Conservation (phyloP, 257 asterid genomes). For the Solanum piurae region DNA sequence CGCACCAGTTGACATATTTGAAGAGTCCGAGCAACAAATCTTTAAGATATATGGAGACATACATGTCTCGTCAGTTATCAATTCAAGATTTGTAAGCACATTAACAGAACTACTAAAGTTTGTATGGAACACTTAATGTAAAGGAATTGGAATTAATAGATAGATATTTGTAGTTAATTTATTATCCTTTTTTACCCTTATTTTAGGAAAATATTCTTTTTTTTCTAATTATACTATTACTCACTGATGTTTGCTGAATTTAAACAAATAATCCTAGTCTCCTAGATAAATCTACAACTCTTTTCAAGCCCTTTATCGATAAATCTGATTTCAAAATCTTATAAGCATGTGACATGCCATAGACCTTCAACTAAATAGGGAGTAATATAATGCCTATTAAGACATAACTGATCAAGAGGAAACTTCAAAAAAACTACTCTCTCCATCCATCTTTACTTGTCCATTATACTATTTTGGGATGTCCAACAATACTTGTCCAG, state of each 20-base stretch:
- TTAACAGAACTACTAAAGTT: background rate
- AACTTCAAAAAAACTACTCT: background rate
- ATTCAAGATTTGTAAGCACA: background rate
- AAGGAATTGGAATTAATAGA: background rate
- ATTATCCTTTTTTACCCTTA: background rate
- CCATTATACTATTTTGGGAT: too few species aligned
- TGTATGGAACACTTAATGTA: background rate
- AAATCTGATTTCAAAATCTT: background rate
- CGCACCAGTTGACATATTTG: background rate
- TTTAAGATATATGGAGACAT: background rate
- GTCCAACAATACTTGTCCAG: too few species aligned
- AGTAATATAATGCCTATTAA: background rate
- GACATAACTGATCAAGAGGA: slow-evolving; percentile 1
- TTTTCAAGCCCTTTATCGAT: background rate
- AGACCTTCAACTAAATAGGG: background rate
- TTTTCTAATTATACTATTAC: background rate
- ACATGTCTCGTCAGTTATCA: background rate
- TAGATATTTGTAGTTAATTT: background rate
- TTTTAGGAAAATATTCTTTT: background rate
- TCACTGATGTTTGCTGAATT: background rate
- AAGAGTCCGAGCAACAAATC: background rate
- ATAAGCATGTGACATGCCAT: background rate
- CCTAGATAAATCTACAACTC: background rate
- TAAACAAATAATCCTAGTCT: background rate
- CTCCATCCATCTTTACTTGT: too few species aligned